Evolutionary conservation across 1,139 yeast species (phyloP), one percentile per base, ranked within the genome.

Genomic region (Pichia sp.): DNA sequence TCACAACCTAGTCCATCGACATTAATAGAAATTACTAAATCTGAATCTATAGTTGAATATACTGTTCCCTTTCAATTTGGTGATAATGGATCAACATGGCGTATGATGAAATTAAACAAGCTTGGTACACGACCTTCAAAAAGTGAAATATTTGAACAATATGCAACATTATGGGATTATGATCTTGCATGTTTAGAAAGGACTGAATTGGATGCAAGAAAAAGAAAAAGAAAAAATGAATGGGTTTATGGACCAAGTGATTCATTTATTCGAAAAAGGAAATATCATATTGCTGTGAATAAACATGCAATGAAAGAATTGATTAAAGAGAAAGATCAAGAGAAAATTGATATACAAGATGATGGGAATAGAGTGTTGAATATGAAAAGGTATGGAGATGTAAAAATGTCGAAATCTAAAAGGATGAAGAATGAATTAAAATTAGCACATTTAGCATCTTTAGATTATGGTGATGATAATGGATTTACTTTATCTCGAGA

Each of bases 31-130:
- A n/a, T n/a, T n/a, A n/a, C n/a, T n/a, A n/a, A n/a, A n/a, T n/a
- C n/a, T n/a, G n/a, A n/a, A n/a, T n/a, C 23, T 25, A 9, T 27
- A 15, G 28, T 31, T 18, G 33, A 26, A 18, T 24, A 25, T 19
- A 30, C 15, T 5, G 24, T 57, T 5, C 40, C 42, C 7, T 62
- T 58, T 44, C 53, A 49, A 25, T 62, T 62, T 52, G 67, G 67
- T 0, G 68, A 63, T 46, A 35, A 53, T 19, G 68, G 67, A 2
- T 57, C 63, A 1, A 48, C 43, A n/a, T 63, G 67, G 68, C 45
- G 67, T 27, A 54, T 61, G 62, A 61, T 60, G 51, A 64, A 64
- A 46, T 50, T 63, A 20, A 38, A 31, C 6, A 45, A 42, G 31
- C 24, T 47, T 9, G 33, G 28, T 19, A 48, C 42, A 18, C 36